Base-by-base conservation (phyloP, 2,329 filamentous ascomycete species). In the Colletotrichum lentis region DNA sequence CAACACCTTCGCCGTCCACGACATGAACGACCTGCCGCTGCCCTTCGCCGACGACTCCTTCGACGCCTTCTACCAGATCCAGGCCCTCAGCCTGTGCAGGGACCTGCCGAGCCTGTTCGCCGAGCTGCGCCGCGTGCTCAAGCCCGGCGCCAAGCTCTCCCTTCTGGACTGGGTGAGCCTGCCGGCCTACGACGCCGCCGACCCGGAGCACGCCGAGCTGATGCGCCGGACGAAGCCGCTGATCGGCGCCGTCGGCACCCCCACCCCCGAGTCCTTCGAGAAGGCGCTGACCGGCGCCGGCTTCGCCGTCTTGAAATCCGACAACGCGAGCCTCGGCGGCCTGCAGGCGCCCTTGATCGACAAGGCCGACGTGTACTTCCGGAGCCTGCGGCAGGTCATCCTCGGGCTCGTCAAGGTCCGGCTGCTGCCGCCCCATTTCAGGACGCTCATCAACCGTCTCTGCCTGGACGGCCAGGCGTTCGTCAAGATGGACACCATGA, bases 1-100 rank as follows among this genome's bases (percentile, higher is more conserved):
- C 8, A 83, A 84, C 72, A 79, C 78, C 49, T 86, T 86, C 70
- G 75, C 84, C 64, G 78, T 81, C 39, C 80, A 81, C 71, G 84
- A 86, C 71, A 83, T 85, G 74, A 86, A 86, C 74, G 76, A 77
- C 50, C 78, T 85, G 39, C 84, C 84, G 1, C 77, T 86, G 1
- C 84, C 84, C 1, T 85, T 86, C 64, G 80, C 74, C 16, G 80
- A 85, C 69, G 75, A 74, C 31, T 79, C 77, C 49, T 85, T 86
- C 72, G 83, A 86, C 64, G 83, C 80, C 37, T 85, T 86, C 67
- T 86, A 82, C 79, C 85, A 81, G 83, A 89, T 81, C 81, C 89
- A 80, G 80, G 88, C 77, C 63, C 83, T 80, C 73, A 88, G 80
- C 78, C 82, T 80, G 37, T 85, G 82, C 78, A 83, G 83, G 69